These are phyloP conservation scores for Xylaria intraflava DNA, from an alignment of 495 filamentous ascomycete genomes.

Conservation along the genomic window DNA sequence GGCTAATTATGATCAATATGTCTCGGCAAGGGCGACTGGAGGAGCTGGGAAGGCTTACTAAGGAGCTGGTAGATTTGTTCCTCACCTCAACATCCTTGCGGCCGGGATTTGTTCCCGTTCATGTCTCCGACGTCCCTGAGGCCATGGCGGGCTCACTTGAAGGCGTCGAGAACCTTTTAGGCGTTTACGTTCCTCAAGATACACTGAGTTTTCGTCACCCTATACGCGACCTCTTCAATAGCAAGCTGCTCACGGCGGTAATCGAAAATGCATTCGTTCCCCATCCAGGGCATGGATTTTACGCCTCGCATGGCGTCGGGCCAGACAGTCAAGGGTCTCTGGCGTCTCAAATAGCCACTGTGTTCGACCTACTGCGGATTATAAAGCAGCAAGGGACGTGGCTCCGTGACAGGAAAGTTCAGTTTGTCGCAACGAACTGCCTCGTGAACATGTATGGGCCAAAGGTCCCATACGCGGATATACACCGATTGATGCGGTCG, in stretches of 20 bases:
- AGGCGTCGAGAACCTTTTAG: conserved; percentile 18
- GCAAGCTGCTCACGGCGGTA: conserved; percentile 19
- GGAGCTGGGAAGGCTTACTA: conserved; percentile 24
- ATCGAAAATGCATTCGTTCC: conserved; percentile 25
- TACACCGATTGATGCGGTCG: conserved; percentile 11
- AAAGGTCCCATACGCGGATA: conserved; percentile 3
- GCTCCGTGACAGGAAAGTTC: background rate
- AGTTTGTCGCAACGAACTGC: conserved; percentile 5
- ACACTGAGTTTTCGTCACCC: conserved; percentile 14
- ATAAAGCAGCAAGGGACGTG: conserved; percentile 22
- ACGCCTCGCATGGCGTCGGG: background rate
- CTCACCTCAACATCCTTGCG: conserved; percentile 10
- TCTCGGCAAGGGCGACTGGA: conserved; percentile 21
- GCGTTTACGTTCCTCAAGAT: conserved; percentile 25
- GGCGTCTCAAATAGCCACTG: conserved; percentile 17
- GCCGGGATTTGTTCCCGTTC: conserved; percentile 19
- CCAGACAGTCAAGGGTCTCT: background rate
- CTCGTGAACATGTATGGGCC: conserved; percentile 27
- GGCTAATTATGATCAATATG: conserved; percentile 25
- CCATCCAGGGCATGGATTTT: conserved; percentile 4
- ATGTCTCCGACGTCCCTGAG: conserved; percentile 28
- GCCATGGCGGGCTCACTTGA: conserved; percentile 16
- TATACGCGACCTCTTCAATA: conserved; percentile 26
- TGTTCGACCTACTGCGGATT: conserved; percentile 17
- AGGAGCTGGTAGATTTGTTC: conserved; percentile 23